These are phyloP conservation scores for Amanita rimosa DNA, from an alignment of 768 basidiomycete species.

Conservation along the genomic window DNA sequence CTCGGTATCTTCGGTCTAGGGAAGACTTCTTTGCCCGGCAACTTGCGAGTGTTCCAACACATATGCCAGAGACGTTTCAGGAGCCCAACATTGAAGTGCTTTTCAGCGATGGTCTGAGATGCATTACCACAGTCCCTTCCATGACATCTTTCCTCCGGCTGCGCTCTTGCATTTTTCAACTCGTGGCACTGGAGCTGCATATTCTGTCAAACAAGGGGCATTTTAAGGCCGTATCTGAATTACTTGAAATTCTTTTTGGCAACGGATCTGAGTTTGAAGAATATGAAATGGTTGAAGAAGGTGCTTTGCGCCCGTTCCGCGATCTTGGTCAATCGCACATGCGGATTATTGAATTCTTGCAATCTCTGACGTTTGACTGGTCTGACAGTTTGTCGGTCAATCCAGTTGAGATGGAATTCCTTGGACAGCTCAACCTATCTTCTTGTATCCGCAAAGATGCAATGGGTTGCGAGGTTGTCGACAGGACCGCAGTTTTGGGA, in stretches of 20 bases:
- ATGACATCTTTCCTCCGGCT: slow-evolving; percentile 71
- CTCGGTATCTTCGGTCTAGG: slow-evolving; percentile 77
- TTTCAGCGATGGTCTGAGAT: slow-evolving; percentile 62
- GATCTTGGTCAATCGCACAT: slow-evolving; percentile 77
- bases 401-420: slow-evolving; percentile 50
- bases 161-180: slow-evolving; percentile 77
- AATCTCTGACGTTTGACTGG: slow-evolving; percentile 86
- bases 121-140: slow-evolving; percentile 55
- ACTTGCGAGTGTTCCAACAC: slow-evolving; percentile 63
- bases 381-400: slow-evolving; percentile 56
- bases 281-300: slow-evolving; percentile 19
- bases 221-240: slow-evolving; percentile 56
- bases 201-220: slow-evolving; percentile 73
- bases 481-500: slow-evolving; percentile 57
- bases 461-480: slow-evolving; percentile 75
- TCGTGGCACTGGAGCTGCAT: slow-evolving; percentile 82
- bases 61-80: slow-evolving; percentile 36
- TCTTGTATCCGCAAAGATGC: slow-evolving; percentile 58
- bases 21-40: slow-evolving; percentile 88
- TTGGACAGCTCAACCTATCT: slow-evolving; percentile 54
- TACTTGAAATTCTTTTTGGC: slow-evolving; percentile 77
- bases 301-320: slow-evolving; percentile 43
- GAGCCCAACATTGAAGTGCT: slow-evolving; percentile 48
- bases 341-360: slow-evolving; percentile 79
- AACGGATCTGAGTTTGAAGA: slow-evolving; percentile 42